Conservation (phyloP, 345 rosid genomes). For the Microthlaspi erraticum region DNA sequence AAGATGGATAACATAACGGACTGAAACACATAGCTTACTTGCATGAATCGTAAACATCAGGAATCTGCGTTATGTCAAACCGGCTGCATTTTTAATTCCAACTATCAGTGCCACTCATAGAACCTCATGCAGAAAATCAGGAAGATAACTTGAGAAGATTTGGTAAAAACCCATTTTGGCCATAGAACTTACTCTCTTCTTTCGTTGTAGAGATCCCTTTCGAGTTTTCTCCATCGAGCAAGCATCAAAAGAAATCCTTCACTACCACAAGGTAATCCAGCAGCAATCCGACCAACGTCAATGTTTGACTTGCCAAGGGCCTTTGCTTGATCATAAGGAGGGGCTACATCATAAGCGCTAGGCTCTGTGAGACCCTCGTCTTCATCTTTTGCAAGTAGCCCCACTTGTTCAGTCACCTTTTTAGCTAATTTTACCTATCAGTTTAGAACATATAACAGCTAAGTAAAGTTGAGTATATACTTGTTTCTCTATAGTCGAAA, state of each 20-base stretch:
- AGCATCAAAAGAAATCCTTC: conserved; percentile 99
- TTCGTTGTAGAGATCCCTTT: conserved; percentile 95
- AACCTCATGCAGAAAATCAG: conserved; percentile 3
- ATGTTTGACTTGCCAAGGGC: conserved; percentile 99
- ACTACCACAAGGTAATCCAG: conserved; percentile 98
- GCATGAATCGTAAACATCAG: conserved; percentile 99
- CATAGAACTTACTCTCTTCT: conserved; percentile 78
- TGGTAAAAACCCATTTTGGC: conserved; percentile 22
- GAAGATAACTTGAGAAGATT: conserved; percentile 2
- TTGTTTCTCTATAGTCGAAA: conserved; percentile 8
- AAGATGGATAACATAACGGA: not conserved
- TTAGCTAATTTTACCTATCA: conserved; percentile 77
- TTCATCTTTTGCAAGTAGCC: conserved; percentile 88
- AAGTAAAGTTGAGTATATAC: conserved; percentile 19
- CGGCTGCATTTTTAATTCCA: conserved; percentile 65
- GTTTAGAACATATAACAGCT: conserved; percentile 27
- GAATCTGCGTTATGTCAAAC: conserved; percentile 96
- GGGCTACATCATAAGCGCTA: conserved; percentile 67
- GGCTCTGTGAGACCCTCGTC: conserved; percentile 78
- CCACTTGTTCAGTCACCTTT: conserved; percentile 95
- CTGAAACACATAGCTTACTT: conserved; percentile 68
- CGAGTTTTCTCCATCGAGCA: conserved; percentile 99
- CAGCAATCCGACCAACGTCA: conserved; percentile 96
- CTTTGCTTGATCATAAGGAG: conserved; percentile 96
- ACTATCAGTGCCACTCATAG: conserved; percentile 35